Evolutionary conservation across 495 filamentous ascomycete species (phyloP).

Genomic region (Cetradonia linearis): DNA sequence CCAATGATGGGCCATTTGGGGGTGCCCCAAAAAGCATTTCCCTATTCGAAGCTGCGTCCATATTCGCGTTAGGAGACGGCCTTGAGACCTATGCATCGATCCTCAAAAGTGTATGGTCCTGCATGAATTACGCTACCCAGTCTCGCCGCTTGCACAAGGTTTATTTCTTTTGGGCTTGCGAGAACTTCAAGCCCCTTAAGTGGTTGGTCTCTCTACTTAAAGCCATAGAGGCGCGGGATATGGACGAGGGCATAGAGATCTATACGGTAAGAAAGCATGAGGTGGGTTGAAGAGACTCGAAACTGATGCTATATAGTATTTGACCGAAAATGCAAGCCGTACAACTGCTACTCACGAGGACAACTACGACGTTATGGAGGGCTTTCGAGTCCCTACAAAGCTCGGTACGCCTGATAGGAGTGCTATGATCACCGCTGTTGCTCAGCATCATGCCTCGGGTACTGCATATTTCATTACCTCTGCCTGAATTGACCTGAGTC

Average conservation of each 20-base stretch:
- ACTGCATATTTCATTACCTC: neutral
- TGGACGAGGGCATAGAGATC: constrained; percentile 71
- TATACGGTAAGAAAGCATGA: constrained; percentile 32
- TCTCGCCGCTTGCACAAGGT: constrained; percentile 65
- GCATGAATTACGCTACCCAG: constrained; percentile 71
- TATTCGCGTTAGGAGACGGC: constrained; percentile 63
- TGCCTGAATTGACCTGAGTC: neutral
- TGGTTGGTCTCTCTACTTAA: constrained; percentile 73
- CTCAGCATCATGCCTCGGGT: neutral
- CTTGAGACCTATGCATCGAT: constrained; percentile 69
- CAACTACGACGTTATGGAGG: neutral
- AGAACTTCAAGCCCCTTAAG: constrained; percentile 69
- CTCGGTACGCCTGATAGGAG: neutral
- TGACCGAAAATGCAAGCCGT: neutral
- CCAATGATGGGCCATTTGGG: constrained; percentile 72
- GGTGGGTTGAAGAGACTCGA: neutral
- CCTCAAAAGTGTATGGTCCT: constrained; percentile 76
- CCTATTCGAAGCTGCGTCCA: constrained; percentile 62
- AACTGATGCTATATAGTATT: neutral
- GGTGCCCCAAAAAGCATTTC: constrained; percentile 66
- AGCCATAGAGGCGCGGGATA: constrained; percentile 74
- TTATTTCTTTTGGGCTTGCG: constrained; percentile 80
- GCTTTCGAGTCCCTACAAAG: neutral
- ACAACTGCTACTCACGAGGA: neutral
- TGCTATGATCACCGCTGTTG: neutral